Percentiles rank a stretch among this genome's conserved stretches.
Conservation (phyloP, 192 early-diverging fungal genomes). For the Phycomyces nitens region DNA sequence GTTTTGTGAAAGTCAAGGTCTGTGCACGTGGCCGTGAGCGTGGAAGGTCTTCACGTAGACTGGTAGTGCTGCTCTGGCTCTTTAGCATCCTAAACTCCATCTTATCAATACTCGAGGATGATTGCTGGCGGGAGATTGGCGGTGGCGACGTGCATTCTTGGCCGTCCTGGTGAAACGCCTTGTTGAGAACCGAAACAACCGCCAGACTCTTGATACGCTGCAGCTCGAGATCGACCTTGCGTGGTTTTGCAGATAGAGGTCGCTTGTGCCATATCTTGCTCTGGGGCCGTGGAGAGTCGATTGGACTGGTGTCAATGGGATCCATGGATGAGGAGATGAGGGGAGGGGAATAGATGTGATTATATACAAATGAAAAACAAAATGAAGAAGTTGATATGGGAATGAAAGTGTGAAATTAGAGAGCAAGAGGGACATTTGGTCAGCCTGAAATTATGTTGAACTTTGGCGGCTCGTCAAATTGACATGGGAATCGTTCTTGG, state of each 20-base stretch:
- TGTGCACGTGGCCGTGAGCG: neutral
- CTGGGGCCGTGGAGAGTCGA: neutral
- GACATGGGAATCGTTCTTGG: no score
- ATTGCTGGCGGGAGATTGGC: neutral
- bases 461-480: no score
- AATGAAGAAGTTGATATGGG: no score
- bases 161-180: neutral
- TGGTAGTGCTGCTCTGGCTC: neutral
- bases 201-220: slow-evolving; percentile 19
- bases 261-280: neutral
- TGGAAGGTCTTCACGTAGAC: neutral
- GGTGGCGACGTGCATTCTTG: neutral
- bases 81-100: neutral
- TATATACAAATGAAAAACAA: no score
- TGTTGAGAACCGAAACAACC: slow-evolving; percentile 16
- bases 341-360: no score
- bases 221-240: slow-evolving; percentile 16
- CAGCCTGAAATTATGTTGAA: no score
- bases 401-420: no score
- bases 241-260: neutral
- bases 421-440: no score
- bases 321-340: neutral
- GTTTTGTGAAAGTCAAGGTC: neutral
- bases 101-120: neutral
- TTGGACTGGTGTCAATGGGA: neutral